These are phyloP conservation scores for Carallia pectinifolia DNA, from an alignment of 345 rosid species.

Conservation along the genomic window DNA sequence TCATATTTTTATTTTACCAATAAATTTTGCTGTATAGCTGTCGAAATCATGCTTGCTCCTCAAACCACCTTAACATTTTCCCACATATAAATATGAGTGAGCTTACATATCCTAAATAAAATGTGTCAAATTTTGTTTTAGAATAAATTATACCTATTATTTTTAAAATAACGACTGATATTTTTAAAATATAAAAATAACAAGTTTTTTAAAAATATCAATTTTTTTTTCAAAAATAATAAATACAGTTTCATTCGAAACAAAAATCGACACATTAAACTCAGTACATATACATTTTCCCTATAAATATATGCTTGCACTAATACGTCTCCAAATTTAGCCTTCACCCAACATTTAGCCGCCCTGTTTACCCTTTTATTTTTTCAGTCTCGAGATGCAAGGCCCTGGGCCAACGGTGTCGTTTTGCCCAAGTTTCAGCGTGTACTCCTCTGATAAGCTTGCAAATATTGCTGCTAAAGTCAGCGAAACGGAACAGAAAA, in stretches of 20 bases:
- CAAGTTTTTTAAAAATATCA: too few species aligned
- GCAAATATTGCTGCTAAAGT: constrained; percentile 43
- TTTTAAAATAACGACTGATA: too few species aligned
- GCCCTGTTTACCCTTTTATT: neutral
- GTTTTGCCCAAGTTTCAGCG: constrained; percentile 72
- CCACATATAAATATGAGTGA: neutral
- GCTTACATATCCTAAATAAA: too few species aligned
- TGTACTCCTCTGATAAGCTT: constrained; percentile 44
- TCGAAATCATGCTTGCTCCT: neutral
- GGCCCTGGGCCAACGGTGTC: constrained; percentile 28
- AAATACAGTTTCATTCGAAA: too few species aligned
- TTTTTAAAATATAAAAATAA: too few species aligned
- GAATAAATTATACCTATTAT: too few species aligned
- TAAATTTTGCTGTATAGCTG: too few species aligned
- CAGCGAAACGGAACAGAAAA: constrained; percentile 7
- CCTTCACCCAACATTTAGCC: neutral
- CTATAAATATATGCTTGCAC: neutral
- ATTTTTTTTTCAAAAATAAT: too few species aligned
- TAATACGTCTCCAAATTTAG: neutral
- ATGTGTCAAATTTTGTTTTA: too few species aligned
- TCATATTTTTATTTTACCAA: too few species aligned
- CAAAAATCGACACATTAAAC: too few species aligned
- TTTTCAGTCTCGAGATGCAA: constrained; percentile 13
- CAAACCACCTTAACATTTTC: neutral
- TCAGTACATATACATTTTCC: too few species aligned